These are phyloP conservation scores for Fagus crenata DNA, from an alignment of 306 rosid genomes.

Conservation along the genomic window DNA sequence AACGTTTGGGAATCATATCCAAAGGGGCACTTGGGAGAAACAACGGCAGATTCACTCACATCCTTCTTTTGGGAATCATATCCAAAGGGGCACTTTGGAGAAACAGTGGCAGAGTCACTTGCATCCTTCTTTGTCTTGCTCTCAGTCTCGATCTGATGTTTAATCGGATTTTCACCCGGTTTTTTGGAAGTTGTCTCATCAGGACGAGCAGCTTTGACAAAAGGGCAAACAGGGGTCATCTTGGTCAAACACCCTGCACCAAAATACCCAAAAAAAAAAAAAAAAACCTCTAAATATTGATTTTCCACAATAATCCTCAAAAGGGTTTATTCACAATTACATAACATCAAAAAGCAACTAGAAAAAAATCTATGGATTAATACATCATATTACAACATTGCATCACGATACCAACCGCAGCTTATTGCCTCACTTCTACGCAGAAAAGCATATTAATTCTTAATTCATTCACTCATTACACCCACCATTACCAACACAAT, in stretches of 20 bases:
- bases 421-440: background rate
- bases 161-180: conserved; percentile 36
- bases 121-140: conserved; percentile 8
- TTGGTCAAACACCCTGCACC: conserved; percentile 37
- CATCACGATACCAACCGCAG: background rate
- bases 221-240: conserved; percentile 90
- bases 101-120: conserved; percentile 1
- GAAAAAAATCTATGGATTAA: background rate
- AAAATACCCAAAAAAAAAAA: background rate
- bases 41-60: conserved; percentile 12
- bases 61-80: conserved; percentile 23
- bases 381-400: background rate
- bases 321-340: background rate
- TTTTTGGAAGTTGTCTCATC: conserved; percentile 56
- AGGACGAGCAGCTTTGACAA: conserved; percentile 82
- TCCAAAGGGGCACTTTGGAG: conserved; percentile 34
- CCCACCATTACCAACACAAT: background rate
- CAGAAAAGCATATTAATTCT: background rate
- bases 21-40: conserved; percentile 71
- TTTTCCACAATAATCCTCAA: background rate
- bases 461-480: background rate
- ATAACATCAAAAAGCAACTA: background rate
- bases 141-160: conserved; percentile 40
- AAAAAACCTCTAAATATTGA: background rate
- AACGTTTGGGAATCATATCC: conserved; percentile 82